Conservation (phyloP, 225 moss, liverwort and hornwort species). For the Neckera pumila region DNA sequence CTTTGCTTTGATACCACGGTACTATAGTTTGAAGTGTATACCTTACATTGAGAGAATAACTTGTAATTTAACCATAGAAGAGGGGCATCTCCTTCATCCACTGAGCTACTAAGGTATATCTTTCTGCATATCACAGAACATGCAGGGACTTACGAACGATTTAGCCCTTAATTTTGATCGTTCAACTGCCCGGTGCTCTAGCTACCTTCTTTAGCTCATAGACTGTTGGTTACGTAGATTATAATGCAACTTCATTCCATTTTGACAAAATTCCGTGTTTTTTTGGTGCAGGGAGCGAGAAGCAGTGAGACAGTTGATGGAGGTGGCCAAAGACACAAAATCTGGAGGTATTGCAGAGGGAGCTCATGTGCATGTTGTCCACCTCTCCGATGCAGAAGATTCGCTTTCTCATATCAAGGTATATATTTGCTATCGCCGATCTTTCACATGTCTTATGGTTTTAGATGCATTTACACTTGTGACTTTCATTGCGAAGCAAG, state of each 20-base stretch:
- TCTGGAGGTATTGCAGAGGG: conserved; percentile 69
- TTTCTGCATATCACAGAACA: background rate
- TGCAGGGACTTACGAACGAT: background rate
- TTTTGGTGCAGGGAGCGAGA: conserved; percentile 62
- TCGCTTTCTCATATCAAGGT: conserved; percentile 73
- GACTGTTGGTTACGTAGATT: background rate
- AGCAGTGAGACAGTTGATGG: conserved; percentile 75
- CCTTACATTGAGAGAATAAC: background rate
- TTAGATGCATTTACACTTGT: background rate
- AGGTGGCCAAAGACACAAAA: conserved; percentile 68
- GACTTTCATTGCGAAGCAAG: background rate
- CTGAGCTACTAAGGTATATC: background rate
- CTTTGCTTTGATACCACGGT: background rate
- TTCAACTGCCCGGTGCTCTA: background rate
- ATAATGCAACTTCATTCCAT: too few relatives aligned
- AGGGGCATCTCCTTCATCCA: background rate
- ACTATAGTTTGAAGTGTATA: background rate
- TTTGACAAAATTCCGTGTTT: background rate
- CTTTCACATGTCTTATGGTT: background rate
- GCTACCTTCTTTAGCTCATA: background rate
- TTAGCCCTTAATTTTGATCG: background rate
- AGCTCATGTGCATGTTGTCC: conserved; percentile 82
- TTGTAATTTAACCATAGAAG: background rate
- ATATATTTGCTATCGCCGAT: background rate
- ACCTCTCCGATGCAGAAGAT: conserved; percentile 64